A percentile compares a stretch with the other conserved stretches of the same genome.
These are phyloP conservation scores for Sugiyamaella neomexicana DNA, from an alignment of 1,139 yeast species.

Conservation along the genomic window DNA sequence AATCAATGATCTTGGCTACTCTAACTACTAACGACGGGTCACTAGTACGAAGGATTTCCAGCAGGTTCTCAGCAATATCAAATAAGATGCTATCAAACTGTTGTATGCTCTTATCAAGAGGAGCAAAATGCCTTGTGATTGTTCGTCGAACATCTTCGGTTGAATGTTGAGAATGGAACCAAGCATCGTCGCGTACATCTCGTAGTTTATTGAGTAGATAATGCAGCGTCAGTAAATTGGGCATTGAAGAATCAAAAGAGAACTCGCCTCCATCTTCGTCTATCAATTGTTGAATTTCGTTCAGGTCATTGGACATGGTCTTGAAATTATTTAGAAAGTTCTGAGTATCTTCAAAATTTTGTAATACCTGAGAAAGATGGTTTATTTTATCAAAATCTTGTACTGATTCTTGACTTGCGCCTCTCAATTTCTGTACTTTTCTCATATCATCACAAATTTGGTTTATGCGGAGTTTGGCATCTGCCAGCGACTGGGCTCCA, in stretches of 20 bases:
- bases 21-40: conserved; percentile 69
- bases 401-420: conserved; percentile 39
- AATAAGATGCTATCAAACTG: conserved; percentile 66
- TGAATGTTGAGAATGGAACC: conserved; percentile 47
- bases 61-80: conserved; percentile 59
- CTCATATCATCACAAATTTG: conserved; percentile 36
- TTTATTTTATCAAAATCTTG: conserved; percentile 60
- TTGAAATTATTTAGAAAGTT: conserved; percentile 64
- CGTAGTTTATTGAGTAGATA: conserved; percentile 66
- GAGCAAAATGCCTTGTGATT: conserved; percentile 57
- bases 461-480: conserved; percentile 36
- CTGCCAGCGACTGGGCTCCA: conserved; percentile 38
- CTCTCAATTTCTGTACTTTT: conserved; percentile 34
- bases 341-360: conserved; percentile 69
- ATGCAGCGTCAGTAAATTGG: conserved; percentile 65
- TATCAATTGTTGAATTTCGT: conserved; percentile 53
- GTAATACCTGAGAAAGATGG: conserved; percentile 63
- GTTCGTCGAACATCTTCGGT: conserved; percentile 73
- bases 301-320: conserved; percentile 54
- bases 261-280: conserved; percentile 53
- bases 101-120: conserved; percentile 51
- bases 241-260: conserved; percentile 52
- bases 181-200: conserved; percentile 76
- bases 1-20: conserved; percentile 72
- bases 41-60: conserved; percentile 69